Evolutionary conservation across 768 basidiomycete genomes (phyloP), one percentile per base, ranked within the genome.

Genomic region (Asterophora lycoperdoides): DNA sequence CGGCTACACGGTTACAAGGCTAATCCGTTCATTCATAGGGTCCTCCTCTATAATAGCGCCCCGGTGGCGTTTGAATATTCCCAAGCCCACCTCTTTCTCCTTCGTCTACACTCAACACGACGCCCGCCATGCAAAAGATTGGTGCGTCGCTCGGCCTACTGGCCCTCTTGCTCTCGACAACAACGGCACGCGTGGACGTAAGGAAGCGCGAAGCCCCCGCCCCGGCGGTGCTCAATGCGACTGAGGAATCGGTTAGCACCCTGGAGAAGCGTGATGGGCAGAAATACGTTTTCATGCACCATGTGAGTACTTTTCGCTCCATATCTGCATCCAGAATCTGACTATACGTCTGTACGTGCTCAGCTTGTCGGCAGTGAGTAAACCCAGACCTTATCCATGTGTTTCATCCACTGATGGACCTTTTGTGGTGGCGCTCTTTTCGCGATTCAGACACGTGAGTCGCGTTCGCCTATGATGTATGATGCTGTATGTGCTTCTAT

Each of bases 211-310:
- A 13, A 40, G 3, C 9, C 20, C 19, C 3, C 10, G 4, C 19
- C 19, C 20, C 39, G 5, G 9, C 11, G 3, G 5, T 20, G 20
- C 20, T 13, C 20, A 40, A 40, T n/a, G 20, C 18, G 3, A 40
- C 39, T 11, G 14, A 20, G 8, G 10, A 13, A 3, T 3, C 23
- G 39, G 14, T 13, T 10, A 40, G 5, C 5, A 5, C 9, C 4
- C 20, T 74, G 18, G 49, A 57, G 40, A 74, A 71, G 52, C 63
- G 73, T 38, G 71, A 68, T 57, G 68, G 68, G n/a, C 59, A 65
- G 4, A 76, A 74, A 66, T 75, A 76, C 55, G 72, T 77, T 14
- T 75, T 77, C 49, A 76, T 77, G 73, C 75, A 79, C 48, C 70
- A 74, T 63, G 77, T 76, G 58, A 41, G 74, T 62, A 30, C 19